Conservation (phyloP, 371 early-diverging fungal species). For the Mortierella sp. region DNA sequence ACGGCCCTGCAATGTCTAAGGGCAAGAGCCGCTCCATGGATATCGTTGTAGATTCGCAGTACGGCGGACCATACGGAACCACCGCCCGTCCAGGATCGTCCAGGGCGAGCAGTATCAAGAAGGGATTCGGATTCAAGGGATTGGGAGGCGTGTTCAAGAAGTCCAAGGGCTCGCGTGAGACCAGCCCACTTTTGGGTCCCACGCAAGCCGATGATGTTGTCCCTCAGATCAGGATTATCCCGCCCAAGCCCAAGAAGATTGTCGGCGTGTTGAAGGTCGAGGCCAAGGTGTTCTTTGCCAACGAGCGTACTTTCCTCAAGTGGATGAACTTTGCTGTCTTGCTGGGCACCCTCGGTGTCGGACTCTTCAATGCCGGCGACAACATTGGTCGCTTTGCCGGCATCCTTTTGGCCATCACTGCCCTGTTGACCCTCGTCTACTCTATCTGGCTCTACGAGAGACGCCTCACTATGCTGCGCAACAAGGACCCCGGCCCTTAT, state of each 20-base stretch:
- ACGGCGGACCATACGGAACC: conserved; percentile 35
- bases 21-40: conserved; percentile 52
- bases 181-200: conserved; percentile 38
- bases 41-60: conserved; percentile 42
- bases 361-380: conserved; percentile 80
- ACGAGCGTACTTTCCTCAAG: conserved; percentile 95
- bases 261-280: conserved; percentile 55
- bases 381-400: conserved; percentile 72
- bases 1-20: conserved; percentile 38
- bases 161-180: conserved; percentile 38
- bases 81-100: conserved; percentile 24
- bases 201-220: conserved; percentile 20
- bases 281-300: conserved; percentile 93
- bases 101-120: conserved; percentile 34
- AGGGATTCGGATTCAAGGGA: conserved; percentile 53
- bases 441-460: conserved; percentile 87
- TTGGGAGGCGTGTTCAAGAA: conserved; percentile 47
- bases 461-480: conserved; percentile 78
- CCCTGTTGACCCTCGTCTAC: conserved; percentile 79
- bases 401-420: conserved; percentile 73
- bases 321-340: conserved; percentile 80
- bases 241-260: conserved; percentile 57
- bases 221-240: conserved; percentile 54
- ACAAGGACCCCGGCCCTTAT: conserved; percentile 72
- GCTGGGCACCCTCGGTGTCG: conserved; percentile 76